Evolutionary conservation across 306 rosid genomes (phyloP).

Genomic region (Castanea crenata): DNA sequence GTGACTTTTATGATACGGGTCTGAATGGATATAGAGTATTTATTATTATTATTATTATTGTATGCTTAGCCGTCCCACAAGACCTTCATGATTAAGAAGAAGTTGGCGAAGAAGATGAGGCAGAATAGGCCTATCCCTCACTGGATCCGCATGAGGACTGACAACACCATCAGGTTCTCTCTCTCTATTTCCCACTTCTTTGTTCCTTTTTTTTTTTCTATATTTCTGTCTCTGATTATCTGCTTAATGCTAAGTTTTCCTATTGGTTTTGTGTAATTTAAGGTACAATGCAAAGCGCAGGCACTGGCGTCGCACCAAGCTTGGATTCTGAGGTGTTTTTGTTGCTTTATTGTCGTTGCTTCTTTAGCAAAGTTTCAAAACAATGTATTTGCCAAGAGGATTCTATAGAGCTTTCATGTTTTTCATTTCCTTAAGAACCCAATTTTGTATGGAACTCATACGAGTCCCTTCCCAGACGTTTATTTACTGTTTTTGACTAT

Average conservation of each 20-base stretch:
- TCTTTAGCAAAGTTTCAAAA: background rate
- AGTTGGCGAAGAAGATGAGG: slow-evolving; percentile 92
- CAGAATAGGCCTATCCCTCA: slow-evolving; percentile 92
- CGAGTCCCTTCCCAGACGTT: no score
- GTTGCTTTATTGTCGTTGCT: background rate
- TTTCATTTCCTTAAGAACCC: no score
- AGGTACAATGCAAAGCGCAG: slow-evolving; percentile 64
- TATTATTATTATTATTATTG: no score
- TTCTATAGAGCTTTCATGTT: no score
- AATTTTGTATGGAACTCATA: no score
- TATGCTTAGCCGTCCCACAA: slow-evolving; percentile 77
- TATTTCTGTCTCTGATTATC: background rate
- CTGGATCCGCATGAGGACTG: slow-evolving; percentile 90
- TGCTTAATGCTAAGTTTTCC: background rate
- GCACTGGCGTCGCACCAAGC: slow-evolving; percentile 68
- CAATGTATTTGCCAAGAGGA: no score
- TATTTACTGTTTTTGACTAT: no score
- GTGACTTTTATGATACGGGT: background rate
- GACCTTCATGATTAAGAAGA: slow-evolving; percentile 84
- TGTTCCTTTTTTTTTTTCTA: rapidly evolving
- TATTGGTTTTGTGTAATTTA: background rate
- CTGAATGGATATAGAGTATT: background rate
- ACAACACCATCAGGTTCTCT: slow-evolving; percentile 71
- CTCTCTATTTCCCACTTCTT: background rate
- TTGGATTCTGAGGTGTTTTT: slow-evolving; percentile 43